Conservation (phyloP, 345 rosid species). For the Gossypium arboreum region DNA sequence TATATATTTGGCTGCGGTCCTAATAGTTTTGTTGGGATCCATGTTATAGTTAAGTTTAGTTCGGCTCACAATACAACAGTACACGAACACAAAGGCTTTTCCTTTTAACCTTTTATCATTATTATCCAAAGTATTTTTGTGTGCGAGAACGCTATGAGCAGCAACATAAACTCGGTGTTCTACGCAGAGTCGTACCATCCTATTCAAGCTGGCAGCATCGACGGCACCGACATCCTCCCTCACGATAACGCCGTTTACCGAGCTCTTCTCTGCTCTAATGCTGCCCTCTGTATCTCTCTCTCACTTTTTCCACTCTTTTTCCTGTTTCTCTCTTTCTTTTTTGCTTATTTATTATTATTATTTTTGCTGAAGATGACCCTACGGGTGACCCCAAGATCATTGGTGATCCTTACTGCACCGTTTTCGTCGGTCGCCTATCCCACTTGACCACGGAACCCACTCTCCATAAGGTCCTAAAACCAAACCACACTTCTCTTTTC, state of each 20-base stretch:
- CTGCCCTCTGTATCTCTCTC: slow-evolving; percentile 55
- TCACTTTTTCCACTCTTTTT: neutral
- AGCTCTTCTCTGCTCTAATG: slow-evolving; percentile 77
- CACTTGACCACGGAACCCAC: slow-evolving; percentile 64
- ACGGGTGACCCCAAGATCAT: slow-evolving; percentile 61
- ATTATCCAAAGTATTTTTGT: too few relatives aligned
- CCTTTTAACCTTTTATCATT: too few relatives aligned
- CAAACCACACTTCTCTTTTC: neutral
- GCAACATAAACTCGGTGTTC: slow-evolving; percentile 62
- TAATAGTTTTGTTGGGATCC: too few relatives aligned
- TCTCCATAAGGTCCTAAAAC: slow-evolving; percentile 47
- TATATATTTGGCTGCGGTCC: neutral
- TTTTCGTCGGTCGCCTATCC: slow-evolving; percentile 79
- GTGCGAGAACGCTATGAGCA: slow-evolving; percentile 15
- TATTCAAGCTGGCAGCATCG: slow-evolving; percentile 91
- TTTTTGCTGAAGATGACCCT: slow-evolving; percentile 60
- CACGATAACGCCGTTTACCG: slow-evolving; percentile 80
- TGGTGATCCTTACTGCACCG: slow-evolving; percentile 77
- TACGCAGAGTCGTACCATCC: slow-evolving; percentile 86
- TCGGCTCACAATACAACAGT: too few relatives aligned
- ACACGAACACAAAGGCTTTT: too few relatives aligned
- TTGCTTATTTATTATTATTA: neutral
- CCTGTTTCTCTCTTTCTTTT: neutral
- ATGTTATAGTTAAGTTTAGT: too few relatives aligned
- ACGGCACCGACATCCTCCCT: slow-evolving; percentile 80